Base-by-base conservation (phyloP, 2,329 filamentous ascomycete genomes). In the Rhynchosporium agropyri region DNA sequence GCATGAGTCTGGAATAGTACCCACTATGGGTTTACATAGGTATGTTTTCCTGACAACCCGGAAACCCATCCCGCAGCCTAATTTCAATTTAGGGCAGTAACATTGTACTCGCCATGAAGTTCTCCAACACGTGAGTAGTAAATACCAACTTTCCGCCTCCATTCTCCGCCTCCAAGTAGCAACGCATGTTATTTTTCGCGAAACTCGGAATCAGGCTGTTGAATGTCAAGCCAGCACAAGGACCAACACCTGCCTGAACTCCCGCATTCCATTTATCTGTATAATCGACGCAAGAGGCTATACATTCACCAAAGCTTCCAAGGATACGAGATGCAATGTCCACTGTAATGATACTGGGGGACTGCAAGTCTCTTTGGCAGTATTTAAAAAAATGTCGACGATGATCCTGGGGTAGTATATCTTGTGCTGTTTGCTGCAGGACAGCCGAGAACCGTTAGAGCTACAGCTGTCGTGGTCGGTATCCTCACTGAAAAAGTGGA, bases 371-470 rank as follows among this genome's bases (percentile, higher is more conserved):
- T 15, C 36, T 29, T 6, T 20, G 29, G 29, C 49, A 51, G 5
- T 51, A 51, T 51, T 51, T 51, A 15, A 51, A 31, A 13, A 51
- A 51, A 12, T 31, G 20, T 51, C 3, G 49, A 51, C 2, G 49
- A n/a, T 8, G 29, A 33, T 36, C 49, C 49, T 51, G 49, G 9
- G 2, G 49, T 29, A 15, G 12, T 51, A 15, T 51, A 51, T 51
- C 12, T 51, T 29, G 49, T 51, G 49, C 49, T 31, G 29, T 51
- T 51, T 33, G 49, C 29, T 31, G 49, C 33, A 51, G 49, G 49
- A 36, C 49, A 51, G 10, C 49, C 49, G 29, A 51, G 49, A 15
- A 51, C 31, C 9, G 49, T 36, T 29, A 51, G 49, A 15, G 49
- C 49, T 36, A 31, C 49, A 29, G 49, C 49, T 36, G 49, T 51